Percentiles rank a stretch among this genome's conserved stretches.
Evolutionary conservation across 2,329 filamentous ascomycete genomes (phyloP).

Genomic region (Bipolaris victoriae): DNA sequence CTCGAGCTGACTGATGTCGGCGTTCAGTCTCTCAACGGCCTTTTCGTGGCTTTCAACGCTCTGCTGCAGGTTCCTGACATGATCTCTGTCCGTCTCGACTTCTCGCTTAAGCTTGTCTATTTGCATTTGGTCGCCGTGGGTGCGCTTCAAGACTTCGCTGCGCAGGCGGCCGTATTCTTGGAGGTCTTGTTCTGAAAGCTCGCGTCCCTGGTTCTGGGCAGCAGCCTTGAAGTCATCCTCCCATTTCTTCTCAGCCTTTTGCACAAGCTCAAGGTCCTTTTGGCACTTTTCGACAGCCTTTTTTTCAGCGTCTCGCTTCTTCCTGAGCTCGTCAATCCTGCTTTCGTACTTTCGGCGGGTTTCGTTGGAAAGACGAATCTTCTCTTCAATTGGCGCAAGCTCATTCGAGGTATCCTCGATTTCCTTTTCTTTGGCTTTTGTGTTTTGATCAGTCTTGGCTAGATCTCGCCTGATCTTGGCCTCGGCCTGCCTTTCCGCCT

Average conservation of each 20-base stretch:
- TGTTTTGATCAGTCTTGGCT: conserved; percentile 79
- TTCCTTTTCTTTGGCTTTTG: conserved; percentile 83
- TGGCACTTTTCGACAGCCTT: conserved; percentile 73
- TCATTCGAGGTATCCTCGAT: conserved; percentile 86
- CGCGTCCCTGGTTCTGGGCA: conserved; percentile 83
- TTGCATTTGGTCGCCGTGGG: conserved; percentile 79
- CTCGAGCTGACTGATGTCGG: conserved; percentile 71
- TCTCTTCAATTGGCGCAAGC: conserved; percentile 89
- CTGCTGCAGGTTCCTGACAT: conserved; percentile 84
- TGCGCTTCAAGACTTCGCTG: conserved; percentile 82
- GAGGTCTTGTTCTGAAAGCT: conserved; percentile 83
- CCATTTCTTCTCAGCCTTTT: conserved; percentile 87
- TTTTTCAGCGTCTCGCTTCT: conserved; percentile 76
- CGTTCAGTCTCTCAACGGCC: conserved; percentile 73
- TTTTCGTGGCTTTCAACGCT: conserved; percentile 82
- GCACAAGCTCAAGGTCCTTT: conserved; percentile 81
- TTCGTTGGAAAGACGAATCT: conserved; percentile 75
- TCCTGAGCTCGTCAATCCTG: conserved; percentile 72
- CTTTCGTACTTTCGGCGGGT: conserved; percentile 72
- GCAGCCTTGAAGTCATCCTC: conserved; percentile 86
- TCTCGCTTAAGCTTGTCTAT: conserved; percentile 87
- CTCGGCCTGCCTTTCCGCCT: conserved; percentile 84
- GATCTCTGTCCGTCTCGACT: conserved; percentile 88
- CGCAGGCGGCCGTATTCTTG: conserved; percentile 88
- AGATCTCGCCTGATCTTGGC: conserved; percentile 77